These are phyloP conservation scores for Trichoderma aggressivum DNA, from an alignment of 2,329 filamentous ascomycete genomes.

Conservation along the genomic window DNA sequence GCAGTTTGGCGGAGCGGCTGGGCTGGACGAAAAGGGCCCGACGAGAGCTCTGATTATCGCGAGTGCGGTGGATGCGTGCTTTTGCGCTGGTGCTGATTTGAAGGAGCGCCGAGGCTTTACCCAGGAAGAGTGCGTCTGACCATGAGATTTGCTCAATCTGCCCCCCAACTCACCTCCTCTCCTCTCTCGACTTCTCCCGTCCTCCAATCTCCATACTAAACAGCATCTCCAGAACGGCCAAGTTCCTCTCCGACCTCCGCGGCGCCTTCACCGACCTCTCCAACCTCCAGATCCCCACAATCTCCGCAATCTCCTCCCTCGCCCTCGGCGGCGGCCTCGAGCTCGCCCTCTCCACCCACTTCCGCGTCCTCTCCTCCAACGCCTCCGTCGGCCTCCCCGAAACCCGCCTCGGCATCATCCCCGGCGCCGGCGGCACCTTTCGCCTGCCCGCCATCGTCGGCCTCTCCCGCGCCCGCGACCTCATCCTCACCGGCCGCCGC, in stretches of 20 bases:
- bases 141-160: not conserved
- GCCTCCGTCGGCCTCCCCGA: constrained; percentile 82
- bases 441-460: constrained; percentile 82
- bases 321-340: constrained; percentile 94
- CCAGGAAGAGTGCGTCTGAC: constrained; percentile 65
- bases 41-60: constrained; percentile 82
- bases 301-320: constrained; percentile 78
- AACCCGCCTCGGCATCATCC: constrained; percentile 89
- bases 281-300: constrained; percentile 79
- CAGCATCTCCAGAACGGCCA: constrained; percentile 62
- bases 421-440: constrained; percentile 89
- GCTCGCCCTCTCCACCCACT: constrained; percentile 81
- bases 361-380: constrained; percentile 81
- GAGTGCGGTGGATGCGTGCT: constrained; percentile 79
- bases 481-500: constrained; percentile 86
- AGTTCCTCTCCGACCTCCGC: constrained; percentile 76
- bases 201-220: not conserved
- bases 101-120: constrained; percentile 81
- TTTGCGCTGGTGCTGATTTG: constrained; percentile 92
- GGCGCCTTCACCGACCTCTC: constrained; percentile 71
- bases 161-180: not conserved
- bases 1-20: constrained; percentile 45
- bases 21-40: constrained; percentile 46
- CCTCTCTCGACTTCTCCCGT: not conserved
- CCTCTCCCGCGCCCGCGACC: constrained; percentile 74